Evolutionary conservation across 352 stramenopile genomes (phyloP).

Genomic region (Achlya hypogyna): DNA sequence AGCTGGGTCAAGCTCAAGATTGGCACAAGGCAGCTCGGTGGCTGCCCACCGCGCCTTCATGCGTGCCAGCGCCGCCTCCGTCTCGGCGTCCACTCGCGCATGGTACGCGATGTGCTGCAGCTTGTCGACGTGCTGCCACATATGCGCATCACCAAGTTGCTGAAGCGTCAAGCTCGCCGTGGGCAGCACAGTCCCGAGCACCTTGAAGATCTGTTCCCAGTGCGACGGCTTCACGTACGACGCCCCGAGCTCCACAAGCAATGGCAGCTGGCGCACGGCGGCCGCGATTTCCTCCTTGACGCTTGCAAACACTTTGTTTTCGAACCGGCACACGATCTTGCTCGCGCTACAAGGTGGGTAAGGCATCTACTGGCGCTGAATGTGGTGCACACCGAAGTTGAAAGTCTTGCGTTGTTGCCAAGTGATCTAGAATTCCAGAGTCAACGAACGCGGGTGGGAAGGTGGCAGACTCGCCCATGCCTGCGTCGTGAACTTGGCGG

Average conservation of each 20-base stretch:
- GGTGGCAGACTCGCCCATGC: constrained; percentile 28
- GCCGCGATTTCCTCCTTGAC: background rate
- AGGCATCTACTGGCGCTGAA: background rate
- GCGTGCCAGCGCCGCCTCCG: constrained; percentile 40
- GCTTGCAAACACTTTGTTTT: constrained; percentile 15
- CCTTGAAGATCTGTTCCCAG: constrained; percentile 19
- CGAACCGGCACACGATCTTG: constrained; percentile 7
- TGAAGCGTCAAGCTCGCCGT: constrained; percentile 1
- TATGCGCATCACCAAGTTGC: constrained; percentile 2
- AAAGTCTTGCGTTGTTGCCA: background rate
- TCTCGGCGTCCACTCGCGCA: constrained; percentile 42
- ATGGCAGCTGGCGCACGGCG: background rate
- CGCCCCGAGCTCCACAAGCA: constrained; percentile 8
- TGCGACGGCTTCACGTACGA: constrained; percentile 10
- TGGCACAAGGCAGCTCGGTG: constrained; percentile 1
- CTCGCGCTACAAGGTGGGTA: background rate
- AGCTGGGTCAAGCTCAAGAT: background rate
- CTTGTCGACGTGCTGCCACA: constrained; percentile 21
- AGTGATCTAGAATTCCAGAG: background rate
- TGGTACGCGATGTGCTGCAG: constrained; percentile 50
- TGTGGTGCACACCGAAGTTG: background rate
- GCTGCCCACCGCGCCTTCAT: constrained; percentile 44
- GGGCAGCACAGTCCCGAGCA: background rate
- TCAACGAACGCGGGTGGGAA: background rate
- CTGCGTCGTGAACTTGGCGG: constrained; percentile 56